These are phyloP conservation scores for Amoeboaphelidium occidentale DNA, from an alignment of 371 early-diverging fungal genomes.

Conservation along the genomic window DNA sequence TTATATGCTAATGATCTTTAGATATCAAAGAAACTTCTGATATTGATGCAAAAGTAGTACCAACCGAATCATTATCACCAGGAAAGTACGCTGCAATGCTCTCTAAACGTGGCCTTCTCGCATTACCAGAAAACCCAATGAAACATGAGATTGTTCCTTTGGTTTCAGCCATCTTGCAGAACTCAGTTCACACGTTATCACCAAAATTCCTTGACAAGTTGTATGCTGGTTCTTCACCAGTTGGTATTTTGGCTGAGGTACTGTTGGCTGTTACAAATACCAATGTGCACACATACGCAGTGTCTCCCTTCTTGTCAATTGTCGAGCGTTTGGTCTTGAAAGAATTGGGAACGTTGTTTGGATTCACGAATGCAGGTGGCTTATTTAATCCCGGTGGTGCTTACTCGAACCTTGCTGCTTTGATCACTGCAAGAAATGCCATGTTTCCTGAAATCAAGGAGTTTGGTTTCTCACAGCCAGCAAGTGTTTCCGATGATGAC, in stretches of 20 bases:
- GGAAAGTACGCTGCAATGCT: too few relatives aligned
- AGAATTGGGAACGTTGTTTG: constrained; percentile 26
- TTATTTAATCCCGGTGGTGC: constrained; percentile 57
- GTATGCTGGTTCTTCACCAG: constrained; percentile 32
- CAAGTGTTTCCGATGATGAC: constrained; percentile 14
- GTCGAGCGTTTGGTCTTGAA: constrained; percentile 39
- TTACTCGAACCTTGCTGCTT: constrained; percentile 48
- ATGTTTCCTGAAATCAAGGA: constrained; percentile 34
- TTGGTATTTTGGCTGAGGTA: constrained; percentile 44
- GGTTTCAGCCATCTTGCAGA: too few relatives aligned
- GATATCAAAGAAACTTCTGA: too few relatives aligned
- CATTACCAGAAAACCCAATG: too few relatives aligned
- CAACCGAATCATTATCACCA: too few relatives aligned
- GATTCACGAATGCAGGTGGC: constrained; percentile 27
- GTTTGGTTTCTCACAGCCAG: constrained; percentile 14
- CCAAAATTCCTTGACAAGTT: constrained; percentile 61
- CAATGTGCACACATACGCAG: constrained; percentile 54
- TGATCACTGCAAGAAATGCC: constrained; percentile 46
- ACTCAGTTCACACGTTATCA: neutral
- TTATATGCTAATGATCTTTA: too few relatives aligned
- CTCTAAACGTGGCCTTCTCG: too few relatives aligned
- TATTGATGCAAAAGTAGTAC: too few relatives aligned
- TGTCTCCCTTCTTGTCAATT: constrained; percentile 43
- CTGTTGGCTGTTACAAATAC: constrained; percentile 46
- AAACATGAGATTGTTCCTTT: too few relatives aligned